Percentiles rank a stretch among this genome's conserved stretches.
phyloP scores from a whole-genome alignment of 2,329 filamentous ascomycete genomes.

The Ascochyta koolunga region DNA sequence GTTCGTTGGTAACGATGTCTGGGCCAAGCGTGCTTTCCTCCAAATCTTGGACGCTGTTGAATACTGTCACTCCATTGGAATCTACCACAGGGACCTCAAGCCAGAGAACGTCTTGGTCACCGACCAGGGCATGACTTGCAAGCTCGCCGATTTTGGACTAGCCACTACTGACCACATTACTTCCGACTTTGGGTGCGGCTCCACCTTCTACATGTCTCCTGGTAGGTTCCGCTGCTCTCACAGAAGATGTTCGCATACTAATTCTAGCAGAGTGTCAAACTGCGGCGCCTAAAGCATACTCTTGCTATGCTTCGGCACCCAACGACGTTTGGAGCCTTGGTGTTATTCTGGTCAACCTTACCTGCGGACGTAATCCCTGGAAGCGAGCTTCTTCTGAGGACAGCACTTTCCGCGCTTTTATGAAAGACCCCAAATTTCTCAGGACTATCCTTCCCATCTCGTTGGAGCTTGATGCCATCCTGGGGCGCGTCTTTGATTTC shows the following conservation, averaged over 20 bases:
- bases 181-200: constrained; percentile 95
- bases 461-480: constrained; percentile 84
- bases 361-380: constrained; percentile 98
- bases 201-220: constrained; percentile 99
- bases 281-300: constrained; percentile 68
- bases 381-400: constrained; percentile 94
- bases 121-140: constrained; percentile 85
- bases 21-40: constrained; percentile 86
- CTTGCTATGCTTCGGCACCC: constrained; percentile 87
- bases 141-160: constrained; percentile 96
- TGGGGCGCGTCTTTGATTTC: constrained; percentile 85
- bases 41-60: constrained; percentile 97
- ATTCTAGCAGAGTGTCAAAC: constrained; percentile 81
- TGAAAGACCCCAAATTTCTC: constrained; percentile 83
- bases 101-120: constrained; percentile 97
- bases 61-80: constrained; percentile 89
- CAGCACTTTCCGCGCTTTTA: constrained; percentile 90
- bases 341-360: constrained; percentile 95
- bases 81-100: constrained; percentile 97
- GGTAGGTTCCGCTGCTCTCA: constrained; percentile 65
- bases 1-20: constrained; percentile 89
- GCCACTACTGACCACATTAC: constrained; percentile 84
- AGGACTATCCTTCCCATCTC: constrained; percentile 92
- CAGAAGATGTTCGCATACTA: constrained; percentile 27
- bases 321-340: constrained; percentile 99